phyloP scores from a whole-genome alignment of 1,284 basidiomycete species.

The Xerocomus subilludens region DNA sequence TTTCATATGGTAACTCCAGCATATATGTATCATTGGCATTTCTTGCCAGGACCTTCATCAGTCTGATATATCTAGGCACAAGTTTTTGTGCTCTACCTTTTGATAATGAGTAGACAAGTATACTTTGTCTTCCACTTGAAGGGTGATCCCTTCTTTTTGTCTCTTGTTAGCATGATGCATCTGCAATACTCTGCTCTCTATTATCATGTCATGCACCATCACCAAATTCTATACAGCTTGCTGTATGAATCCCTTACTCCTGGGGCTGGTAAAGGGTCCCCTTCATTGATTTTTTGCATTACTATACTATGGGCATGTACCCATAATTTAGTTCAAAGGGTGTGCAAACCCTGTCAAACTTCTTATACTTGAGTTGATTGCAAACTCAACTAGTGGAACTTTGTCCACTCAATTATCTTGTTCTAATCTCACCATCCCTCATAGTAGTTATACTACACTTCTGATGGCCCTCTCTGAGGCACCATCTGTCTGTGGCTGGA shows the following conservation, averaged over 20 bases:
- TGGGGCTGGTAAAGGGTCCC: background rate
- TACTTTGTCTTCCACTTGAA: background rate
- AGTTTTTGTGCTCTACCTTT: background rate
- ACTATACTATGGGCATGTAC: background rate
- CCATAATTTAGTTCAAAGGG: background rate
- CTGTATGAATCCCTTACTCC: background rate
- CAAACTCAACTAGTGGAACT: background rate
- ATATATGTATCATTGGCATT: background rate
- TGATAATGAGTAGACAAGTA: background rate
- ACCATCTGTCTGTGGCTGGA: constrained; percentile 60
- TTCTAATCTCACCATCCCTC: background rate
- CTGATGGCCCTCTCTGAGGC: constrained; percentile 31
- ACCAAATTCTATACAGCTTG: background rate
- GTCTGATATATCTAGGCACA: background rate
- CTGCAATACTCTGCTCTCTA: background rate
- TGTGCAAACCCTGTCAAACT: background rate
- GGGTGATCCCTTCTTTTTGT: background rate
- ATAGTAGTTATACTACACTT: constrained; percentile 1
- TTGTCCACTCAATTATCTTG: background rate
- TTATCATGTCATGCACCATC: background rate
- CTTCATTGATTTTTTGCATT: background rate
- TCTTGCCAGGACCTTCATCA: background rate
- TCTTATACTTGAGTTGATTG: background rate
- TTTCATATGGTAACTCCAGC: background rate
- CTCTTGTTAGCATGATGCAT: background rate